Evolutionary conservation across 2,329 filamentous ascomycete species (phyloP).

Genomic region (Elsinoe ampelina): DNA sequence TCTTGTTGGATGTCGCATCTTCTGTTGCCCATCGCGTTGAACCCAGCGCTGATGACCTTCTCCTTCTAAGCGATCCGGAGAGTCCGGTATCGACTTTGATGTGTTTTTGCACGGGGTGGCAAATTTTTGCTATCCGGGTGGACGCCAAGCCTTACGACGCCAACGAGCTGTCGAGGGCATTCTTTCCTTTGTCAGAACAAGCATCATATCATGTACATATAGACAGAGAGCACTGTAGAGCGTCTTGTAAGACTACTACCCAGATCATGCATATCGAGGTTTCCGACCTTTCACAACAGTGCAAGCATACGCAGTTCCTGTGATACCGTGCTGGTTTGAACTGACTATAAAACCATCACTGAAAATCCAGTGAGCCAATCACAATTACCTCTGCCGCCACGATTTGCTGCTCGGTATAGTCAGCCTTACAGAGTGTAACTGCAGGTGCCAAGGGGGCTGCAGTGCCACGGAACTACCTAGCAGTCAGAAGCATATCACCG

Average conservation of each 20-base stretch:
- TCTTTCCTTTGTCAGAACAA: constrained; percentile 7
- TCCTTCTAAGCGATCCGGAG: constrained; percentile 4
- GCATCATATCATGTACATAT: constrained; percentile 10
- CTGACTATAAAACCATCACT: too few species aligned
- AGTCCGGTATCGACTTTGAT: neutral
- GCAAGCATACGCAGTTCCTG: too few species aligned
- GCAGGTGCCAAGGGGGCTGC: too few species aligned
- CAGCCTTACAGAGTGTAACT: too few species aligned
- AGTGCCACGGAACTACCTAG: too few species aligned
- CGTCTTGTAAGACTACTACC: neutral
- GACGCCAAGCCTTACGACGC: neutral
- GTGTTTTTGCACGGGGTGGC: neutral
- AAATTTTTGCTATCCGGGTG: neutral
- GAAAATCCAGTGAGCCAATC: too few species aligned
- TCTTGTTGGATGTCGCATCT: constrained; percentile 1
- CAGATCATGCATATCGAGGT: too few species aligned
- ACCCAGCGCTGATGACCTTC: constrained; percentile 13
- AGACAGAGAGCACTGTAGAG: neutral
- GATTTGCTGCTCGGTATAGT: too few species aligned
- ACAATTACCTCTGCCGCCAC: too few species aligned
- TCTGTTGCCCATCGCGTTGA: constrained; percentile 7
- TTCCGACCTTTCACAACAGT: too few species aligned
- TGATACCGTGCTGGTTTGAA: too few species aligned
- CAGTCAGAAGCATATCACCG: too few species aligned
- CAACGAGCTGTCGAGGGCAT: neutral